These are phyloP conservation scores for Platanthera guangdongensis DNA, from an alignment of 106 monocot genomes.

Conservation along the genomic window DNA sequence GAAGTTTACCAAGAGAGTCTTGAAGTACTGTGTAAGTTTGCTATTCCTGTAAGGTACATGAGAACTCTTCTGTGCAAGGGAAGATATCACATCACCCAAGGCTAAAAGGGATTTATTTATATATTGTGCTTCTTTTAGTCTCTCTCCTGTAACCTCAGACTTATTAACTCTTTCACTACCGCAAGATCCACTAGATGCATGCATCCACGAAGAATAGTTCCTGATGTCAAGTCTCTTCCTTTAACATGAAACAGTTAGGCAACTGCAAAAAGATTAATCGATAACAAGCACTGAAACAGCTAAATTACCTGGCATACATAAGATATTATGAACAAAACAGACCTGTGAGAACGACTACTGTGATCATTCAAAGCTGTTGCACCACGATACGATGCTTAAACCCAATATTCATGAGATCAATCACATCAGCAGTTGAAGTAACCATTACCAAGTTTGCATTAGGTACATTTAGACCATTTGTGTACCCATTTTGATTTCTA, in stretches of 20 bases:
- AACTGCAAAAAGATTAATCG: slow-evolving; percentile 45
- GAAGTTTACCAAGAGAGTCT: slow-evolving; percentile 82
- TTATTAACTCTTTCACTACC: slow-evolving; percentile 95
- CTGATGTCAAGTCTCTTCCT: slow-evolving; percentile 83
- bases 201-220: slow-evolving; percentile 74
- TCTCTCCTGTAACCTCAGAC: slow-evolving; percentile 91
- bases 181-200: slow-evolving; percentile 99
- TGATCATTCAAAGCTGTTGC: slow-evolving; percentile 94
- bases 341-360: slow-evolving; percentile 99
- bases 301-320: background rate
- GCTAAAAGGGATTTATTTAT: slow-evolving; percentile 98
- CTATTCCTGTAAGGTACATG: slow-evolving; percentile 99
- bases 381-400: slow-evolving; percentile 72
- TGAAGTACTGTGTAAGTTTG: slow-evolving; percentile 97
- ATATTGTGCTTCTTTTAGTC: slow-evolving; percentile 93
- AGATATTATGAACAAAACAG: background rate
- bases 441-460: slow-evolving; percentile 83
- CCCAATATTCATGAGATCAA: slow-evolving; percentile 88
- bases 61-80: slow-evolving; percentile 77
- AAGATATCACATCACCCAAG: slow-evolving; percentile 87
- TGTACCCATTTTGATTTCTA: slow-evolving; percentile 90
- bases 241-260: slow-evolving; percentile 94
- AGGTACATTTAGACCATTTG: slow-evolving; percentile 91
- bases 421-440: slow-evolving; percentile 66
- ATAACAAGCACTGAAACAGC: background rate